Conservation (phyloP, 768 basidiomycete species). For the Boletus rubropictus region DNA sequence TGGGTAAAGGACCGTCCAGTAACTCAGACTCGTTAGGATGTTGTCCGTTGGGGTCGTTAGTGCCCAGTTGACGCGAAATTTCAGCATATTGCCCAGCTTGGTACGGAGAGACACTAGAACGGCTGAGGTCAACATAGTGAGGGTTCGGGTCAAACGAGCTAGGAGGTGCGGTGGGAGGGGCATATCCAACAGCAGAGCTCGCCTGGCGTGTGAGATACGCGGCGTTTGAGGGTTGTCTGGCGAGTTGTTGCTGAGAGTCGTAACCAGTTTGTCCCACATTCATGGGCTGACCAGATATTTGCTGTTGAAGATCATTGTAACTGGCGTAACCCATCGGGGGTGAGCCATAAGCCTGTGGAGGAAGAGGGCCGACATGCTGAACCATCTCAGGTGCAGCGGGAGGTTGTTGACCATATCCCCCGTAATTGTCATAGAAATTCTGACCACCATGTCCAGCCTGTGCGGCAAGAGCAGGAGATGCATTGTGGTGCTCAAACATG, state of each 20-base stretch:
- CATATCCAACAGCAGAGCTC: conserved; percentile 13
- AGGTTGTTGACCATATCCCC: conserved; percentile 22
- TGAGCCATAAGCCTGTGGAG: conserved; percentile 22
- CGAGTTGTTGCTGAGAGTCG: conserved; percentile 23
- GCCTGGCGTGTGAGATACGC: conserved; percentile 21
- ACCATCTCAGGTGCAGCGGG: conserved; percentile 16
- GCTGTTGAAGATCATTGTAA: conserved; percentile 27
- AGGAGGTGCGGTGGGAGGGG: conserved; percentile 1
- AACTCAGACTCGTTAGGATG: conserved; percentile 16
- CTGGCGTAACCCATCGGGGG: conserved; percentile 16
- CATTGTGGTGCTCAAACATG: conserved; percentile 52
- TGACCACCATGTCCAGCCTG: conserved; percentile 18
- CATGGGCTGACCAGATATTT: conserved; percentile 18
- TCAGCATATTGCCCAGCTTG: conserved; percentile 73
- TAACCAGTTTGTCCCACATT: conserved; percentile 20
- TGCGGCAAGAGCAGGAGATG: conserved; percentile 25
- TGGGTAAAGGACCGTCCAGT: conserved; percentile 23
- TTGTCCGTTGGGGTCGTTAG: conserved; percentile 19
- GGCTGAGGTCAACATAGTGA: conserved; percentile 59
- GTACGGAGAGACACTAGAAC: conserved; percentile 68
- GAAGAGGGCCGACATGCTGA: conserved; percentile 10
- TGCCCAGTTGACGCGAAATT: conserved; percentile 53
- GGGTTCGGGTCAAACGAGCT: conserved; percentile 21
- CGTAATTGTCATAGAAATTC: conserved; percentile 23
- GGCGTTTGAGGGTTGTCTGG: conserved; percentile 22